Evolutionary conservation across 768 basidiomycete species (phyloP), one percentile per base, ranked within the genome.

Genomic region (Hortiboletus campestris): DNA sequence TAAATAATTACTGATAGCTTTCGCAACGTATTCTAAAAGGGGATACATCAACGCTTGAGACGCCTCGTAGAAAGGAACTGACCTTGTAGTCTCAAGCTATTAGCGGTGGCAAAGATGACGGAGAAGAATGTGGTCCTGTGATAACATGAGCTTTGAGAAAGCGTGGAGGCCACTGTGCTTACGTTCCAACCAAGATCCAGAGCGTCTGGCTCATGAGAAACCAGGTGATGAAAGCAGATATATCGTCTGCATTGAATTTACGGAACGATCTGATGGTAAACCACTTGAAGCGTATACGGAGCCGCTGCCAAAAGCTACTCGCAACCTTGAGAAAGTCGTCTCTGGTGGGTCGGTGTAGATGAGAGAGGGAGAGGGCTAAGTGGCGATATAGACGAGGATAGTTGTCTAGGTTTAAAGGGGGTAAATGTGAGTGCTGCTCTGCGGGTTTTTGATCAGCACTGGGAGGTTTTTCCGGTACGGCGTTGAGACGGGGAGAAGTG

Each of bases 281-380:
- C 97, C 97, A 99, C 69, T 94, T 94, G 76, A 98, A 92, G n/a
- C 93, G 83, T 62, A 98, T 89, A 20, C 87, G 82, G 22, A 89
- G 71, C 3, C 97, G 84, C 61, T 96, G 83, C 86, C 94, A 94
- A 69, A 95, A 94, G n/a, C 88, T 86, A 31, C 81, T 89, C 4
- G 95, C 87, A 4, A 92, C 88, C 19, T 82, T 84, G 35, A 98
- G 79, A 55, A 98, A 86, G 67, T 98, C 92, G 43, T 97, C 94
- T 41, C 87, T 84, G 0, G 92, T 91, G 1, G 94, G 96, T 36
- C 88, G 78, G 59, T 84, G 85, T 46, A 83, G 76, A 64, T 86
- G 87, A 5, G 92, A 93, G 20, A 94, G 76, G 28, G 89, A 88
- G 58, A 82, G 69, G 0, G 91, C 91, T 9, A 94, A 79, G n/a